These are phyloP conservation scores for Eucalyptus sp. DNA, from an alignment of 345 rosid genomes.

Conservation along the genomic window DNA sequence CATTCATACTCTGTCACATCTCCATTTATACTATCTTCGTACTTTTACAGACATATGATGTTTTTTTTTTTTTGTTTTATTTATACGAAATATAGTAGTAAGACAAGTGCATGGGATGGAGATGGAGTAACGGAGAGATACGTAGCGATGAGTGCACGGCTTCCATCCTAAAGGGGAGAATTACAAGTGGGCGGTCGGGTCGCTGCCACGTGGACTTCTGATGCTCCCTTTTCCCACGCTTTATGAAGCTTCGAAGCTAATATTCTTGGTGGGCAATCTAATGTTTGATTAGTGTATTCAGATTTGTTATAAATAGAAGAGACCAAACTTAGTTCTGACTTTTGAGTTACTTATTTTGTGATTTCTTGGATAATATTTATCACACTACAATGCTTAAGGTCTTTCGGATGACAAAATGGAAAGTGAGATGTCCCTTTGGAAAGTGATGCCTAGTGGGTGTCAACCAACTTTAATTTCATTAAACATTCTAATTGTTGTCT, in stretches of 20 bases:
- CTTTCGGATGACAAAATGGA: background rate
- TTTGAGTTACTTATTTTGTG: background rate
- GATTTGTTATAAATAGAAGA: background rate
- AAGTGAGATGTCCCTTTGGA: background rate
- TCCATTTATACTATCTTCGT: background rate
- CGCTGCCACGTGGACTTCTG: background rate
- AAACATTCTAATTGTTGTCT: background rate
- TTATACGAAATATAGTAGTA: background rate
- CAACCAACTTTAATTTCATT: background rate
- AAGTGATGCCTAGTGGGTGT: background rate
- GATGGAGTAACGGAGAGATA: constrained; percentile 23
- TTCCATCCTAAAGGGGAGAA: constrained; percentile 22
- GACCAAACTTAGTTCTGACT: background rate
- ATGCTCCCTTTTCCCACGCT: background rate
- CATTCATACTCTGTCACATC: background rate
- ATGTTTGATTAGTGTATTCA: background rate
- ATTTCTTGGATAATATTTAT: background rate
- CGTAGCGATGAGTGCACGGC: constrained; percentile 80
- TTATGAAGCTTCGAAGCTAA: background rate
- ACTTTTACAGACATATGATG: background rate
- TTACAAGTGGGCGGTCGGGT: background rate
- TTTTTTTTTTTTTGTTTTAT: background rate
- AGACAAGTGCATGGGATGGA: constrained; percentile 8
- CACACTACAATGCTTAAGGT: background rate
- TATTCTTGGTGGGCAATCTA: background rate